These are phyloP conservation scores for Austroboletus rostrupii DNA, from an alignment of 1,284 basidiomycete species.

Conservation along the genomic window DNA sequence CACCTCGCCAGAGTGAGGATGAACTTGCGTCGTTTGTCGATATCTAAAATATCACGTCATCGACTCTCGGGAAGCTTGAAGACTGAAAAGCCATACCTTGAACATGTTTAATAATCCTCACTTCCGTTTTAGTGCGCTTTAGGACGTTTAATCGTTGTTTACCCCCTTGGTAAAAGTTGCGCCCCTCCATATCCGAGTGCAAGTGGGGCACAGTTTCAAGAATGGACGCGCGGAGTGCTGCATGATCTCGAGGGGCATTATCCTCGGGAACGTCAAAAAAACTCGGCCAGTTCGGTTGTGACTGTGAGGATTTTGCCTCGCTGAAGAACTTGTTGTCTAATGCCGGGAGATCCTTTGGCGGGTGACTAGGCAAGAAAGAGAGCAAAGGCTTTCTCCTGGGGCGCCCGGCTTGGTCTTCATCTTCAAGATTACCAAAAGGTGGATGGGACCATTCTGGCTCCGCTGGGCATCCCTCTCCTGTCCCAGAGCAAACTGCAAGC, in stretches of 20 bases:
- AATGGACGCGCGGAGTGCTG: slow-evolving; percentile 8
- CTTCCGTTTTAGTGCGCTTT: slow-evolving; percentile 18
- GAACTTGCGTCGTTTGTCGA: slow-evolving; percentile 68
- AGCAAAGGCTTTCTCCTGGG: slow-evolving; percentile 8
- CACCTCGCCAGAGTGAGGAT: slow-evolving; percentile 79
- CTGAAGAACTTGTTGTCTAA: slow-evolving; percentile 27
- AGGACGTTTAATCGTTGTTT: slow-evolving; percentile 25
- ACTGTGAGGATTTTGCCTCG: slow-evolving; percentile 26
- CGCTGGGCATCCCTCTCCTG: not conserved
- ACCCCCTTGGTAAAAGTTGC: slow-evolving; percentile 27
- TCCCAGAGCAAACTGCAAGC: slow-evolving; percentile 1
- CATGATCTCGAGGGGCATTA: slow-evolving; percentile 14
- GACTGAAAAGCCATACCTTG: slow-evolving; percentile 26
- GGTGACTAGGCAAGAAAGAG: slow-evolving; percentile 15
- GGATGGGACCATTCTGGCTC: not conserved
- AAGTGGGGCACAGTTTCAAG: slow-evolving; percentile 3
- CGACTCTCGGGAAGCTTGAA: not conserved
- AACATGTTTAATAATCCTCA: slow-evolving; percentile 31
- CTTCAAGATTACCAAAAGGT: slow-evolving; percentile 5
- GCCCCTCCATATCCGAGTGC: slow-evolving; percentile 17
- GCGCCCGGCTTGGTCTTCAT: slow-evolving; percentile 2
- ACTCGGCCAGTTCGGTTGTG: slow-evolving; percentile 23
- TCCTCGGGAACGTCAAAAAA: slow-evolving; percentile 22
- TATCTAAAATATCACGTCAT: slow-evolving; percentile 39
- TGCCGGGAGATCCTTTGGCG: slow-evolving; percentile 9